Evolutionary conservation across 345 rosid species (phyloP).

Genomic region (Acer yangbiense): DNA sequence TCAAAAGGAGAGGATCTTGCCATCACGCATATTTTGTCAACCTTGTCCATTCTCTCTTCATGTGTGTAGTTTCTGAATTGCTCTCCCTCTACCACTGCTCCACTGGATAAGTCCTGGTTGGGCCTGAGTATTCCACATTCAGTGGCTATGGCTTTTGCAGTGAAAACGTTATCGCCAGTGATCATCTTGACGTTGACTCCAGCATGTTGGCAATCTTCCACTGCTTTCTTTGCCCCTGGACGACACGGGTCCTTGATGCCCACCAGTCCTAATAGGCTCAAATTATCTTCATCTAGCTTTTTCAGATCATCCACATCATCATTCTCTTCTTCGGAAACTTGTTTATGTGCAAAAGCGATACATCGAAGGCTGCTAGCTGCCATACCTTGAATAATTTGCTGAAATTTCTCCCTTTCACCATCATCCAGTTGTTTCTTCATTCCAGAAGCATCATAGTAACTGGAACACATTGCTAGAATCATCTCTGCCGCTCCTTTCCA

Average conservation of each 20-base stretch:
- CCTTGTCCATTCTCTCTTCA: slow-evolving; percentile 45
- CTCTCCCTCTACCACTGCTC: slow-evolving; percentile 62
- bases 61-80: slow-evolving; percentile 48
- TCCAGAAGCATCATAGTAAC: slow-evolving; percentile 60
- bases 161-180: slow-evolving; percentile 74
- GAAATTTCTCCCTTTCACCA: slow-evolving; percentile 33
- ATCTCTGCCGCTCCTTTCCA: slow-evolving; percentile 90
- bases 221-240: slow-evolving; percentile 62
- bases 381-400: slow-evolving; percentile 61
- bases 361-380: slow-evolving; percentile 71
- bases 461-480: slow-evolving; percentile 65
- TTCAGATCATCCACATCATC: background rate
- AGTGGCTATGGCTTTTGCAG: slow-evolving; percentile 77
- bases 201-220: slow-evolving; percentile 60
- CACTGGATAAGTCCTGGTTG: slow-evolving; percentile 26
- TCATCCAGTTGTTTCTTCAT: slow-evolving; percentile 28
- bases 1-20: slow-evolving; percentile 78
- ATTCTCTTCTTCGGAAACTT: slow-evolving; percentile 25
- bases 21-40: slow-evolving; percentile 69
- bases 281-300: slow-evolving; percentile 35
- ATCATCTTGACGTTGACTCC: slow-evolving; percentile 80
- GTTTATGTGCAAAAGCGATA: slow-evolving; percentile 69
- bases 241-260: slow-evolving; percentile 81
- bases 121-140: slow-evolving; percentile 69
- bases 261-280: slow-evolving; percentile 62